Base-by-base conservation (phyloP, 225 moss, liverwort and hornwort genomes). In the Lunularia cruciata region DNA sequence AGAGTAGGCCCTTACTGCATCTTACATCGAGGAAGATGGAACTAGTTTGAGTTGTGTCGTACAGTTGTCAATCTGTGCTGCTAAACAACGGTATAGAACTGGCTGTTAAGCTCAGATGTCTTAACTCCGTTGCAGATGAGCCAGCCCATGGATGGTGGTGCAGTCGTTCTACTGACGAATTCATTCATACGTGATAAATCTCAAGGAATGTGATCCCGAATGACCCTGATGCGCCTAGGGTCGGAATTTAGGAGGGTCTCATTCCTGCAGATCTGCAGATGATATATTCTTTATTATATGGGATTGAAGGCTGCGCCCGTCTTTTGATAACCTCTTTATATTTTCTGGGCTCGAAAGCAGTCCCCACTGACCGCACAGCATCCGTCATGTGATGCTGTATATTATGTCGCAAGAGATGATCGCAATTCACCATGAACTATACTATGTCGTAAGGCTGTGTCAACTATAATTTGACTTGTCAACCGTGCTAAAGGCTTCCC, bases 221-320 rank as follows among this genome's bases (percentile, higher is more conserved):
- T 65, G 79, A 80, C 71, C 76, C 72, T 32, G 40, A 77, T 69
- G 62, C 59, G 48, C 65, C 47, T 76, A 52, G 70, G 73, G 57
- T 74, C 76, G 68, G 62, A 69, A 47, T 72, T 72, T 37, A 47
- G 56, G 70, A 58, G 77, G 82, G 67, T 63, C 82, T 78, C 74
- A 78, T 82, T 72, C 77, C 69, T 77, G 77, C 74, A 84, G 84
- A 84, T 80, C 27, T 79, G 84, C 84, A 80, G 80, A 71, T 75
- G 80, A 67, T 80, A 77, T 70, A 77, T 76, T 60, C 75, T 68
- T 72, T 77, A 80, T 80, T 77, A 75, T 77, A 77, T 80, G 80
- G 80, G 77, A 71, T 78, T 74, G 80, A 84, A 80, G 80, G 77
- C 79, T 64, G 71, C 78, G 71, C 79, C 38, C 65, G 65, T 70